Percentiles rank a stretch among this genome's conserved stretches.
phyloP scores from a whole-genome alignment of 177 flowering plant species.

The Vitis hybrid region DNA sequence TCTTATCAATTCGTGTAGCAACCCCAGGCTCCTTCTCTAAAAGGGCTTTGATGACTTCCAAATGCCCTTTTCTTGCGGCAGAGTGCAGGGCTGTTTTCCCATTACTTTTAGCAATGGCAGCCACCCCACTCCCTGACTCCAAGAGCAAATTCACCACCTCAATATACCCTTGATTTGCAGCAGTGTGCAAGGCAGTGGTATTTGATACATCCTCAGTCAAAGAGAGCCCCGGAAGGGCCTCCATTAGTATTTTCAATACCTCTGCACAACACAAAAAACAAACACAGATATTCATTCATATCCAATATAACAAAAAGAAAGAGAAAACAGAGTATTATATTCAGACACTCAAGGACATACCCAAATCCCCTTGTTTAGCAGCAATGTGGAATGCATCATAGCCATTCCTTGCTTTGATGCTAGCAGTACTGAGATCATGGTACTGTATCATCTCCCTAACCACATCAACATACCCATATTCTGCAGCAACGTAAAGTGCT shows the following conservation, averaged over 20 bases:
- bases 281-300: not conserved
- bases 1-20: slow-evolving; percentile 62
- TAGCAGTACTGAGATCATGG: slow-evolving; percentile 61
- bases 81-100: slow-evolving; percentile 91
- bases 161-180: slow-evolving; percentile 79
- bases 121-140: slow-evolving; percentile 61
- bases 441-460: slow-evolving; percentile 68
- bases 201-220: slow-evolving; percentile 82
- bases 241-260: slow-evolving; percentile 55
- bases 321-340: not conserved
- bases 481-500: slow-evolving; percentile 79
- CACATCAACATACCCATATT: slow-evolving; percentile 71
- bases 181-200: slow-evolving; percentile 90
- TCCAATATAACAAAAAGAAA: not conserved
- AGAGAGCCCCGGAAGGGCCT: slow-evolving; percentile 66
- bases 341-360: slow-evolving; percentile 30
- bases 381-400: slow-evolving; percentile 93
- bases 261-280: slow-evolving; percentile 41
- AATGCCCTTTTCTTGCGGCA: slow-evolving; percentile 87
- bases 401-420: slow-evolving; percentile 82
- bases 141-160: slow-evolving; percentile 65
- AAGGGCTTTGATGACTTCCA: slow-evolving; percentile 63
- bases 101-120: slow-evolving; percentile 76
- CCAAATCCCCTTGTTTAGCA: slow-evolving; percentile 87
- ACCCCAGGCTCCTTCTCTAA: slow-evolving; percentile 57